phyloP scores from a whole-genome alignment of 352 stramenopile species.

The Phytophthora crassamura region DNA sequence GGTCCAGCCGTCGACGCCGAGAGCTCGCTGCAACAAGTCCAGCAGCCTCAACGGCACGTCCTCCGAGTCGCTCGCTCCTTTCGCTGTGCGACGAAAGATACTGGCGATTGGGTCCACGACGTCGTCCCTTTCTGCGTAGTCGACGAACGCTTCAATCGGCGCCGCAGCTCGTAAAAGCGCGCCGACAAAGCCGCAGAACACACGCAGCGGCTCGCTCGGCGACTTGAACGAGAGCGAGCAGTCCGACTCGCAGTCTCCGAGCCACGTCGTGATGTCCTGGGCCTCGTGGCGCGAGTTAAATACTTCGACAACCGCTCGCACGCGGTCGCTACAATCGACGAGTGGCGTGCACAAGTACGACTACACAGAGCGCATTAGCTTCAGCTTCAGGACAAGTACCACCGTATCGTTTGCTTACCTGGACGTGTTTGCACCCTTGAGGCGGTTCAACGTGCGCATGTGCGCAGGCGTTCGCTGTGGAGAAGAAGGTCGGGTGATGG shows the following conservation, averaged over 20 bases:
- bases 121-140: conserved; percentile 3
- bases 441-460: conserved; percentile 32
- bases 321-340: conserved; percentile 52
- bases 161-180: conserved; percentile 58
- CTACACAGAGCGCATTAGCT: conserved; percentile 18
- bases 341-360: conserved; percentile 81
- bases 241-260: conserved; percentile 39
- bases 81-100: conserved; percentile 1
- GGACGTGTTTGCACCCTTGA: conserved; percentile 46
- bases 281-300: conserved; percentile 69
- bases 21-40: conserved; percentile 57
- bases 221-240: conserved; percentile 19
- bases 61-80: neutral
- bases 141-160: conserved; percentile 37
- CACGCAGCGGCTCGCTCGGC: conserved; percentile 52
- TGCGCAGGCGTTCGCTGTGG: conserved; percentile 30
- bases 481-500: conserved; percentile 46
- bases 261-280: conserved; percentile 49
- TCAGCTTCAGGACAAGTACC: neutral
- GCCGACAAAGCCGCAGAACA: conserved; percentile 69
- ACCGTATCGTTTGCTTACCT: conserved; percentile 29
- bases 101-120: conserved; percentile 9
- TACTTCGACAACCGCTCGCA: conserved; percentile 70
- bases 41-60: conserved; percentile 35
- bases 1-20: conserved; percentile 60